Percentiles rank a stretch among this genome's conserved stretches.
These are phyloP conservation scores for Paramarasmius palmivorus DNA, from an alignment of 1,284 basidiomycete species.

Conservation along the genomic window DNA sequence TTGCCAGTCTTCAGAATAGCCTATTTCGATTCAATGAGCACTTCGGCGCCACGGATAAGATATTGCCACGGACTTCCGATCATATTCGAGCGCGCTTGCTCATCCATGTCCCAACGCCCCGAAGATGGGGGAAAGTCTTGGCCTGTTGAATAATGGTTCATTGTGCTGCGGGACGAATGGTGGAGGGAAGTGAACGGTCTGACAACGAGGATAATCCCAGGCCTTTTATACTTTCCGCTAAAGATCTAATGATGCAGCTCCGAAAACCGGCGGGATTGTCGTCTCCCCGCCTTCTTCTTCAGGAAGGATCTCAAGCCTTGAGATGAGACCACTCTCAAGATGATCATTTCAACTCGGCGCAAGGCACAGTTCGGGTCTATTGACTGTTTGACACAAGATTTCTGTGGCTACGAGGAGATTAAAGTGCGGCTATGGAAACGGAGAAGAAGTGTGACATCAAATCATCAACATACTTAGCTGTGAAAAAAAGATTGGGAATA, in stretches of 20 bases:
- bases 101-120: no score
- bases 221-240: slow-evolving; percentile 2
- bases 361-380: not conserved
- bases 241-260: slow-evolving; percentile 2
- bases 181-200: not conserved
- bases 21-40: not conserved
- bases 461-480: not conserved
- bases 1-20: not conserved
- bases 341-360: not conserved
- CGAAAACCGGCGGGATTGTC: slow-evolving; percentile 5
- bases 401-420: not conserved
- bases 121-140: no score
- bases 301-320: not conserved
- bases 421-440: not conserved
- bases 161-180: no score
- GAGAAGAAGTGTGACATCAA: not conserved
- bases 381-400: slow-evolving; percentile 3
- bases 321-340: not conserved
- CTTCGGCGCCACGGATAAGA: no score
- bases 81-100: no score
- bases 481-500: not conserved
- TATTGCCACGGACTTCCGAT: no score
- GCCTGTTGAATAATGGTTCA: no score
- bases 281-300: not conserved
- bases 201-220: not conserved